phyloP scores from a whole-genome alignment of 2,329 filamentous ascomycete species.

The Talaromyces sp. region DNA sequence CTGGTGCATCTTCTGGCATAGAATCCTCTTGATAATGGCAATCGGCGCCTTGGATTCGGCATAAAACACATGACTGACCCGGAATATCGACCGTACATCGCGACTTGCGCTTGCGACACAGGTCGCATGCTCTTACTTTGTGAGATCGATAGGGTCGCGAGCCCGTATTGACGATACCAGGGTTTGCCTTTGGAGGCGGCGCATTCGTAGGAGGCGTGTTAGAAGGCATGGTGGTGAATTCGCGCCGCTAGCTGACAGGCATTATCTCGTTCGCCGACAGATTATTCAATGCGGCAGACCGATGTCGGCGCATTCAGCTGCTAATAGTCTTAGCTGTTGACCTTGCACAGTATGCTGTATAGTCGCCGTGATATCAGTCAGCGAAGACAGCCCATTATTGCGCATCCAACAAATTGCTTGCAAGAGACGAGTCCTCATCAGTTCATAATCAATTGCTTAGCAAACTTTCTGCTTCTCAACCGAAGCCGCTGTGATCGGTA shows the following conservation, averaged over 20 bases:
- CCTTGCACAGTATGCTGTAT: not conserved
- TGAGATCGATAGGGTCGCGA: conserved; percentile 60
- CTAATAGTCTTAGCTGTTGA: not conserved
- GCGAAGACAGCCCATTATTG: not conserved
- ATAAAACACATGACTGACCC: conserved; percentile 55
- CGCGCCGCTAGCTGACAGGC: not conserved
- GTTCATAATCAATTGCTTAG: not conserved
- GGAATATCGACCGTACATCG: conserved; percentile 58
- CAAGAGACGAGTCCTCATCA: not conserved
- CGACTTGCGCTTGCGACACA: conserved; percentile 60
- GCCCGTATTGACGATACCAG: conserved; percentile 39
- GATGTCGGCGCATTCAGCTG: conserved; percentile 13
- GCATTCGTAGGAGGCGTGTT: conserved; percentile 20
- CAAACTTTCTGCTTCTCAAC: conserved; percentile 2
- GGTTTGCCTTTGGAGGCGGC: conserved; percentile 28
- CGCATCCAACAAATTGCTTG: not conserved
- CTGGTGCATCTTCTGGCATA: conserved; percentile 24
- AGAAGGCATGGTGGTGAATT: conserved; percentile 8
- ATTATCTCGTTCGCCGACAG: not conserved
- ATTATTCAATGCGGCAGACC: conserved; percentile 1
- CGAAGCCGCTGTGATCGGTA: not conserved
- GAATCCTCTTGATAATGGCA: conserved; percentile 53
- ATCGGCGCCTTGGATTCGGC: conserved; percentile 56
- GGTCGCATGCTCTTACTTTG: conserved; percentile 57
- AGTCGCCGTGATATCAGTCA: not conserved